These are phyloP conservation scores for Umbelopsis isabellina DNA, from an alignment of 192 early-diverging fungal species.

Conservation along the genomic window DNA sequence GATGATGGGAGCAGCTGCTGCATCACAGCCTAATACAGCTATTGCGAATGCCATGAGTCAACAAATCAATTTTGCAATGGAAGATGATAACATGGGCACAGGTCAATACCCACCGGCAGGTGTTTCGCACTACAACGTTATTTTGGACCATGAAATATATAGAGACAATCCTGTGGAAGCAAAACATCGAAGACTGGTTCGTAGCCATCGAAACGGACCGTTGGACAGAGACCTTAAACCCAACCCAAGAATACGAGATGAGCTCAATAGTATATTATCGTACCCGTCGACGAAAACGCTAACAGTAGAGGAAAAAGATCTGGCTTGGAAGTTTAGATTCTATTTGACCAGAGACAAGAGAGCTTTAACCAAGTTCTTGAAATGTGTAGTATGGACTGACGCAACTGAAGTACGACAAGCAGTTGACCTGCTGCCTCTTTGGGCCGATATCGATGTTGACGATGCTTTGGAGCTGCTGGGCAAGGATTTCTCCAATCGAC, in stretches of 20 bases:
- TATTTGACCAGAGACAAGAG: slow-evolving; percentile 93
- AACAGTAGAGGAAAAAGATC: slow-evolving; percentile 86
- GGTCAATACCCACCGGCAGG: not conserved
- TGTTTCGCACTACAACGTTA: slow-evolving; percentile 34
- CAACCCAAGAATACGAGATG: slow-evolving; percentile 93
- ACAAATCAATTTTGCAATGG: slow-evolving; percentile 9
- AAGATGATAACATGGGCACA: not conserved
- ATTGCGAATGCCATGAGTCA: slow-evolving; percentile 27
- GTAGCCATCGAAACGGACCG: slow-evolving; percentile 88
- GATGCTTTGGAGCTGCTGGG: slow-evolving; percentile 96
- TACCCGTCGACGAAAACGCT: slow-evolving; percentile 91
- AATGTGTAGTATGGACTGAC: slow-evolving; percentile 95
- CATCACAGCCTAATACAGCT: slow-evolving; percentile 21
- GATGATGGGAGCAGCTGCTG: slow-evolving; percentile 9
- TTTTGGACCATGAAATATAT: slow-evolving; percentile 84
- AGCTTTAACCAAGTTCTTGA: slow-evolving; percentile 96
- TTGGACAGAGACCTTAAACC: slow-evolving; percentile 96
- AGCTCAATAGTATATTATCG: slow-evolving; percentile 89
- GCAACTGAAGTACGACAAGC: slow-evolving; percentile 91
- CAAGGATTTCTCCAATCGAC: slow-evolving; percentile 78
- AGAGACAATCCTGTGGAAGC: slow-evolving; percentile 95
- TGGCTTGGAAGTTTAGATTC: slow-evolving; percentile 98
- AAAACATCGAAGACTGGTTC: slow-evolving; percentile 88
- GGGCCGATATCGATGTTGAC: slow-evolving; percentile 93
- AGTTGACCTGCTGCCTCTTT: slow-evolving; percentile 79